These are phyloP conservation scores for Barbatosphaeria neglecta DNA, from an alignment of 495 filamentous ascomycete genomes.

Conservation along the genomic window DNA sequence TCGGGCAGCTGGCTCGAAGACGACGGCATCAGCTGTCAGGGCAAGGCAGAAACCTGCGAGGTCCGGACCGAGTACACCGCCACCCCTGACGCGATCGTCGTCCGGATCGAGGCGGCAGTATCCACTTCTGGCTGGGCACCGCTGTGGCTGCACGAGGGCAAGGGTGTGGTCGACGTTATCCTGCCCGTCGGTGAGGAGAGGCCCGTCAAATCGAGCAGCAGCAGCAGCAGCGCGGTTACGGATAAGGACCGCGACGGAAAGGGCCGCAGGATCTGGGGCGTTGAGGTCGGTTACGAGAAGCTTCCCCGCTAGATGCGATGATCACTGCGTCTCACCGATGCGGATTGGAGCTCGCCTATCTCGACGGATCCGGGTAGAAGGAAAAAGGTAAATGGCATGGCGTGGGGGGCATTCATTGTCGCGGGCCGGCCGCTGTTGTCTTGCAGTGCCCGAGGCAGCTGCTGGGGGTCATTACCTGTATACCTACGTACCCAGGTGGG, in stretches of 20 bases:
- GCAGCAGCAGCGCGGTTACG: slow-evolving; percentile 1
- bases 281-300: slow-evolving; percentile 4
- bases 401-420: no score
- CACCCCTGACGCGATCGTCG: slow-evolving; percentile 21
- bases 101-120: slow-evolving; percentile 23
- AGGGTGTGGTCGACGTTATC: slow-evolving; percentile 39
- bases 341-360: not conserved
- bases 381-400: no score
- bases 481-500: no score
- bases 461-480: no score
- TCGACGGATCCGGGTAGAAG: no score
- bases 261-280: slow-evolving; percentile 12
- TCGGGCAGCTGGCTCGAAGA: slow-evolving; percentile 49
- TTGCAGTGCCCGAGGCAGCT: no score
- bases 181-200: slow-evolving; percentile 40
- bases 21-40: slow-evolving; percentile 43
- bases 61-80: slow-evolving; percentile 33
- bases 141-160: slow-evolving; percentile 35
- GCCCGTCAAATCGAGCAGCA: slow-evolving; percentile 24
- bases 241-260: slow-evolving; percentile 13
- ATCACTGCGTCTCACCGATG: not conserved
- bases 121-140: slow-evolving; percentile 37
- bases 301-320: not conserved
- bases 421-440: no score
- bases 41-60: slow-evolving; percentile 30